Conservation (phyloP, 129 eudicot genomes). For the Escallonia herrerae region DNA sequence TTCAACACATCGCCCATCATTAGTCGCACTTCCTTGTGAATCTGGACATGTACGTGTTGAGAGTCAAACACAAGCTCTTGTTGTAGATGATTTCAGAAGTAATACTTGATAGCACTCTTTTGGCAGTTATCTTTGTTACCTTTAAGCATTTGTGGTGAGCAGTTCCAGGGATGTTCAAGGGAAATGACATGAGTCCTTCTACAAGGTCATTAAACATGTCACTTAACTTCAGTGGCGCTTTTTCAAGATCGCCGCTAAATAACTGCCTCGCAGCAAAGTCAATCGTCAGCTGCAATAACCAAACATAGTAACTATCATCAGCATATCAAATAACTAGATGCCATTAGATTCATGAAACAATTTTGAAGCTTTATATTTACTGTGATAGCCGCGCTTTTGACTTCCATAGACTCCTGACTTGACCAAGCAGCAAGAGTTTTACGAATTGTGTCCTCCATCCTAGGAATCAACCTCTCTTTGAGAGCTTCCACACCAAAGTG, state of each 20-base stretch:
- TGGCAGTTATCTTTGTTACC: too few species aligned
- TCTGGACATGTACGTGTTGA: too few species aligned
- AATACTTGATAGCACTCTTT: too few species aligned
- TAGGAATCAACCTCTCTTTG: conserved; percentile 32
- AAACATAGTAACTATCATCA: too few species aligned
- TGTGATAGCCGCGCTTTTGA: conserved; percentile 35
- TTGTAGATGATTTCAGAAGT: too few species aligned
- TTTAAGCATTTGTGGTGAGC: conserved; percentile 47
- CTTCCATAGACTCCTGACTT: conserved; percentile 35
- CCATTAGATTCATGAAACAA: not conserved
- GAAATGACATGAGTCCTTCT: conserved; percentile 51
- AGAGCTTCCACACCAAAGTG: conserved; percentile 51
- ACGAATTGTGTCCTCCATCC: conserved; percentile 29
- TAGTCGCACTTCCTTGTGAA: conserved; percentile 33
- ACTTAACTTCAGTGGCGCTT: conserved; percentile 34
- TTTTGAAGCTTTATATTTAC: conserved; percentile 13
- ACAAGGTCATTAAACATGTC: conserved; percentile 42
- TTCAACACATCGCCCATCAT: conserved; percentile 33
- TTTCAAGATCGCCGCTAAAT: conserved; percentile 44
- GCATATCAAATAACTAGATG: not conserved
- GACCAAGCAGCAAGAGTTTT: conserved; percentile 42
- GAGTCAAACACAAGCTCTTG: too few species aligned
- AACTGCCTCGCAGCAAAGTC: conserved; percentile 38
- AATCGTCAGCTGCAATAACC: conserved; percentile 26
- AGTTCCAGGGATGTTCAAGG: conserved; percentile 54